Evolutionary conservation across 164 flowering plant genomes (phyloP), one percentile per base, ranked within the genome.

Genomic region (Stephania cephalantha): DNA sequence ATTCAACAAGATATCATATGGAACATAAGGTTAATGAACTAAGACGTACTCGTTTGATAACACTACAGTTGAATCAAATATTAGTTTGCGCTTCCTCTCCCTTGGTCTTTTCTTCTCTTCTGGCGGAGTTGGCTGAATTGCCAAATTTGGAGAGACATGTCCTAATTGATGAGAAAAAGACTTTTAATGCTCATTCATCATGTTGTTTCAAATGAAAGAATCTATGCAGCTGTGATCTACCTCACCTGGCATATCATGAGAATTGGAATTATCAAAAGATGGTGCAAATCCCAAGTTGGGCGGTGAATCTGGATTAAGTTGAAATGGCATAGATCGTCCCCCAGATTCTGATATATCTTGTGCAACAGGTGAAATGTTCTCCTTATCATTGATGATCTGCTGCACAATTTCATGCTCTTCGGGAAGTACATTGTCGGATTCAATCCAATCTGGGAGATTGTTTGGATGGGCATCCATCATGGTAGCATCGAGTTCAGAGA

Each of bases 41-140:
- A 30, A 79, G 6, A 52, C 90, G 73, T 89, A 91, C 99, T 72
- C 71, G 75, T 94, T 96, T 2, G 81, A 67, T 75, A 96, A 79
- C 69, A 91, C 98, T 3, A 84, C 77, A 18, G 79, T 1, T 66
- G 79, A 77, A 79, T 94, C 97, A 82, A 77, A 87, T 13, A 68
- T 72, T 35, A 69, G 82, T 71, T 85, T 92, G 78, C 91, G 86
- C 82, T 84, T 92, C 79, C 88, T 82, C 72, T 31, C 42, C 72
- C 85, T 87, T 44, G 77, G 74, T 64, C 75, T 78, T 50, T 80
- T 84, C 76, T 80, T 76, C 80, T 80, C 87, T 73, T 72, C 75
- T n/a, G 84, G 83, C 71, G 98, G 97, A 53, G 89, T 83, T 74
- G 89, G 76, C 68, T 78, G 86, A 30, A 91, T 50, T 22, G 72